phyloP scores from a whole-genome alignment of 768 basidiomycete species.

The Suillus hirtellus region DNA sequence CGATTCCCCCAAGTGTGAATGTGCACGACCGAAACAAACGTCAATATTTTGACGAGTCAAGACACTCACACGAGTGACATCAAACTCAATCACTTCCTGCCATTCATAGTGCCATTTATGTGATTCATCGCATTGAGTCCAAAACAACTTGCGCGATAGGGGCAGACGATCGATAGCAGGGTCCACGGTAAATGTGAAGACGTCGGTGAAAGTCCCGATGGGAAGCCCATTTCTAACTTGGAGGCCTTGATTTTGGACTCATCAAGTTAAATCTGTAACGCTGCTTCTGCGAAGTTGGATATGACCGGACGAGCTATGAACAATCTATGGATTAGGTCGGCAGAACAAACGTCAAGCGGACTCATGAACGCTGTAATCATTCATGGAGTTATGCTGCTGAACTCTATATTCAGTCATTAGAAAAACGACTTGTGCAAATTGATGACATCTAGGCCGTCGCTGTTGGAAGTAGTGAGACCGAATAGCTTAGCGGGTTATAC shows the following conservation, averaged over 20 bases:
- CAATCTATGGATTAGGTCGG: not conserved
- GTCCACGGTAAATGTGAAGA: constrained; percentile 18
- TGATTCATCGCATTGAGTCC: not conserved
- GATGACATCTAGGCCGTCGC: not conserved
- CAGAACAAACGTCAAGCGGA: not conserved
- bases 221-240: constrained; percentile 17
- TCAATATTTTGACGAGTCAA: not conserved
- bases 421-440: not conserved
- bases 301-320: not conserved
- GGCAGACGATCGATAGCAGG: constrained; percentile 31
- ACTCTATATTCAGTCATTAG: not conserved
- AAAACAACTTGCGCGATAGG: not conserved
- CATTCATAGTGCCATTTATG: constrained; percentile 8
- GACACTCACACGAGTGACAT: not conserved
- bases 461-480: not conserved
- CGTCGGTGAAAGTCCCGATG: not conserved
- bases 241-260: constrained; percentile 4
- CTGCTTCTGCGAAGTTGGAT: not conserved
- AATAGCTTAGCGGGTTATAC: constrained; percentile 2
- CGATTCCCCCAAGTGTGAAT: not conserved
- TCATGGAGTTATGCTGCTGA: not conserved
- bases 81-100: not conserved
- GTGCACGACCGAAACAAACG: constrained; percentile 55
- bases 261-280: not conserved
- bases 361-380: not conserved